These are phyloP conservation scores for Physcomitrium patens DNA, from an alignment of 225 moss, liverwort and hornwort genomes.

Conservation along the genomic window DNA sequence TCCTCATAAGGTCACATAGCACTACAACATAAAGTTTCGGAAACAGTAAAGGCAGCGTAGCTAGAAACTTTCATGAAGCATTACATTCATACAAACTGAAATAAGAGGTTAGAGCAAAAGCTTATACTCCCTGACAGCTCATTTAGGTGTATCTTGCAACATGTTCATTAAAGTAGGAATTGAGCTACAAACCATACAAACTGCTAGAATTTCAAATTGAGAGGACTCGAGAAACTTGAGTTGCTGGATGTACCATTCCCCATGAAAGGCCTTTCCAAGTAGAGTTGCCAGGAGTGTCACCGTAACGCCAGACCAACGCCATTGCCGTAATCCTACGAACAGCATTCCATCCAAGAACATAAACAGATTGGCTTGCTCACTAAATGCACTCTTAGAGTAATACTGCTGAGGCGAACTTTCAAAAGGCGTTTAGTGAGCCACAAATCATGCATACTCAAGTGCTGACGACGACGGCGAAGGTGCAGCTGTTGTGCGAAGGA, in stretches of 20 bases:
- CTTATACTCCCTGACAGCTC: background rate
- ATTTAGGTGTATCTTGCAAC: background rate
- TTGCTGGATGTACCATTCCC: slow-evolving; percentile 77
- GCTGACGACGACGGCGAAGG: background rate
- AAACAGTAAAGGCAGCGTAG: background rate
- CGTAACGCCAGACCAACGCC: slow-evolving; percentile 89
- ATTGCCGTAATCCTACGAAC: slow-evolving; percentile 83
- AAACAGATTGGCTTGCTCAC: background rate
- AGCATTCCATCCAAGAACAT: background rate
- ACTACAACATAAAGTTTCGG: background rate
- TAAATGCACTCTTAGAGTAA: background rate
- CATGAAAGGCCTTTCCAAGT: slow-evolving; percentile 98
- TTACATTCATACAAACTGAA: background rate
- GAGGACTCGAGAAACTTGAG: background rate
- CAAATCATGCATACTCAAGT: background rate
- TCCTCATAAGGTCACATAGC: background rate
- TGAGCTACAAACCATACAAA: background rate
- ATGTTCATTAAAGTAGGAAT: no score
- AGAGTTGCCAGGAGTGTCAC: slow-evolving; percentile 76
- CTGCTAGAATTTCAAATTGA: background rate
- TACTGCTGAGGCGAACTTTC: background rate
- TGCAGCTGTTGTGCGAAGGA: background rate
- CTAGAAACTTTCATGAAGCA: background rate
- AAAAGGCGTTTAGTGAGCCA: background rate
- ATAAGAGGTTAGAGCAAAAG: background rate